Conservation (phyloP, 768 basidiomycete genomes). For the Cubamyces lactineus region DNA sequence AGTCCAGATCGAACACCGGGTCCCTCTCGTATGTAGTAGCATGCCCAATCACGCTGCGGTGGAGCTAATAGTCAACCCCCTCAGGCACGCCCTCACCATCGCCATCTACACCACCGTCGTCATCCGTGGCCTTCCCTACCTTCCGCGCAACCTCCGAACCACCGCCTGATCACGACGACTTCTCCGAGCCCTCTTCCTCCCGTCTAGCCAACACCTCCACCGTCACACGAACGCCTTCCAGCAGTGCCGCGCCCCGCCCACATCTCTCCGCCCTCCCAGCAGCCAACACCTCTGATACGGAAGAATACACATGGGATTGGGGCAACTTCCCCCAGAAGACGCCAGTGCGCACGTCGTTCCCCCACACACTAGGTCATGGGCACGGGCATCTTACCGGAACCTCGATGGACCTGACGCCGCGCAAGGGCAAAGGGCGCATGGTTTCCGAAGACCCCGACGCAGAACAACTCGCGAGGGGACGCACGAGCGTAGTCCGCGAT, state of each 20-base stretch:
- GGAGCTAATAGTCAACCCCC: neutral
- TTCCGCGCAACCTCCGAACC: conserved; percentile 63
- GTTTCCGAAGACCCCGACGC: conserved; percentile 22
- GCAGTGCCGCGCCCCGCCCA: conserved; percentile 24
- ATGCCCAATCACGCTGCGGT: neutral
- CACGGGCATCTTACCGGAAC: conserved; percentile 25
- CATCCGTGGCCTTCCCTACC: conserved; percentile 41
- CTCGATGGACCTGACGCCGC: conserved; percentile 14
- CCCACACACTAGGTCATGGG: conserved; percentile 34
- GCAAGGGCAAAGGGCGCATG: conserved; percentile 26
- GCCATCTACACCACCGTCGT: conserved; percentile 30
- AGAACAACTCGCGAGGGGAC: conserved; percentile 26
- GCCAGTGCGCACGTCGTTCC: conserved; percentile 58
- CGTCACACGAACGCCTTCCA: conserved; percentile 17
- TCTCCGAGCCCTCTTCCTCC: conserved; percentile 5
- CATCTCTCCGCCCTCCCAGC: conserved; percentile 21
- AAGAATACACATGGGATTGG: conserved; percentile 95
- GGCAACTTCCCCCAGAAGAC: conserved; percentile 85
- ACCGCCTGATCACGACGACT: conserved; percentile 48
- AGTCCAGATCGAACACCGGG: conserved; percentile 31
- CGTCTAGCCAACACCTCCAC: conserved; percentile 8
- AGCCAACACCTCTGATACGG: conserved; percentile 33
- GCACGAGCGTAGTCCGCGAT: conserved; percentile 26
- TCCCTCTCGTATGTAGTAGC: conserved; percentile 29
- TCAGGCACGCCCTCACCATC: conserved; percentile 21